phyloP scores from a whole-genome alignment of 148 eudicot genomes.

The Silene latifolia region DNA sequence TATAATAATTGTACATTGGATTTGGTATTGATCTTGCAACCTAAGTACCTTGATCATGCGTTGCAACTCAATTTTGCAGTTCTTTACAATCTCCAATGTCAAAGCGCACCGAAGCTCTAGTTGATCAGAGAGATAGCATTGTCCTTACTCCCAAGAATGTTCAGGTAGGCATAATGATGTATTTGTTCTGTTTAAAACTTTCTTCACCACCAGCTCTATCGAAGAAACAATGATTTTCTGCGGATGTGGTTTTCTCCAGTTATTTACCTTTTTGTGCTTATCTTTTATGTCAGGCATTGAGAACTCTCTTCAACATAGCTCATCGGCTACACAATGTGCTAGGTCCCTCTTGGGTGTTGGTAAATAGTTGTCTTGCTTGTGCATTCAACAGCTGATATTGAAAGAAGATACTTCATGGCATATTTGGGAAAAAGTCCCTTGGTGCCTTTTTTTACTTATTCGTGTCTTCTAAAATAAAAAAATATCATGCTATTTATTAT shows the following conservation, averaged over 20 bases:
- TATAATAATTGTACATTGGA: not conserved
- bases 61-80: slow-evolving; percentile 44
- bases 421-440: not conserved
- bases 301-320: slow-evolving; percentile 99
- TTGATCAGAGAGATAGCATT: slow-evolving; percentile 71
- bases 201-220: not conserved
- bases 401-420: not conserved
- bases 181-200: slow-evolving; percentile 5
- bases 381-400: slow-evolving; percentile 1
- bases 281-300: slow-evolving; percentile 59
- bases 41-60: slow-evolving; percentile 12
- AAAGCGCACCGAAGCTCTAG: slow-evolving; percentile 55
- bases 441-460: not conserved
- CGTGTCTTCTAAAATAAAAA: not conserved
- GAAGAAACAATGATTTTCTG: not conserved
- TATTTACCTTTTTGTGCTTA: slow-evolving; percentile 14
- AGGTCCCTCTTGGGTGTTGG: slow-evolving; percentile 99
- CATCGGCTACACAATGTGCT: slow-evolving; percentile 87
- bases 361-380: slow-evolving; percentile 31
- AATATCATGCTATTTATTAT: slow-evolving; percentile 3
- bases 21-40: slow-evolving; percentile 7
- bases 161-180: slow-evolving; percentile 49
- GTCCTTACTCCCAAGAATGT: slow-evolving; percentile 93
- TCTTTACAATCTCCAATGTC: slow-evolving; percentile 61
- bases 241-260: not conserved